Evolutionary conservation across 129 eudicot species (phyloP), one percentile per base, ranked within the genome.

Genomic region (Apium graveolens): DNA sequence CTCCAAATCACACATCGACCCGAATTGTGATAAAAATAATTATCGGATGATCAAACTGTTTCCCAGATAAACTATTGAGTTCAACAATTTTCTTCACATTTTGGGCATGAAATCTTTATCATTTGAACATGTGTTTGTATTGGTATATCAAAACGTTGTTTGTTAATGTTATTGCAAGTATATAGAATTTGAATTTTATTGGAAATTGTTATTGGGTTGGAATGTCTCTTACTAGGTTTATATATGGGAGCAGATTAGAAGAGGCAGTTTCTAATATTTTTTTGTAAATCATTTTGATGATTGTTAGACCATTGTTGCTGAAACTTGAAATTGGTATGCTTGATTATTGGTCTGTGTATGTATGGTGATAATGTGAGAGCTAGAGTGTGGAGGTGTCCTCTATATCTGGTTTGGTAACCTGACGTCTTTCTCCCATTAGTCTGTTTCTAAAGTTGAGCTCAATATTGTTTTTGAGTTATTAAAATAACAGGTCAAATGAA

Each of bases 111-210:
- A 43, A 13, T 43, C 12, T 2, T 1, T 43, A 43, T 43, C 46
- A 3, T 43, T 43, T 68, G 42, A 29, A 29, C 5, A 68, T 68
- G n/a, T 68, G n/a, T 68, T 37, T 68, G 38, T 34, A 29, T 68
- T 35, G 12, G 39, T 31, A 17, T 60, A 76, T 83, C 78, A 80
- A 78, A 1, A 42, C 72, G 83, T 82, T 70, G 4, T 55, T 44
- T 7, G 43, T 60, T 84, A 79, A 84, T 76, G 37, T 26, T 70
- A 60, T 71, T 34, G 63, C 65, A 74, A 81, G 83, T 81, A 75
- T 48, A 76, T 71, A 57, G n/a, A 72, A 81, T 84, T 81, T 76
- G 81, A 83, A 81, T 80, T 77, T 78, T 77, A 49, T 49, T 18
- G 24, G 57, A 2, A 18, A 48, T 3, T 48, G 53, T 48, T 16